phyloP scores from a whole-genome alignment of 148 eudicot genomes.

The Pharnaceum exiguum region DNA sequence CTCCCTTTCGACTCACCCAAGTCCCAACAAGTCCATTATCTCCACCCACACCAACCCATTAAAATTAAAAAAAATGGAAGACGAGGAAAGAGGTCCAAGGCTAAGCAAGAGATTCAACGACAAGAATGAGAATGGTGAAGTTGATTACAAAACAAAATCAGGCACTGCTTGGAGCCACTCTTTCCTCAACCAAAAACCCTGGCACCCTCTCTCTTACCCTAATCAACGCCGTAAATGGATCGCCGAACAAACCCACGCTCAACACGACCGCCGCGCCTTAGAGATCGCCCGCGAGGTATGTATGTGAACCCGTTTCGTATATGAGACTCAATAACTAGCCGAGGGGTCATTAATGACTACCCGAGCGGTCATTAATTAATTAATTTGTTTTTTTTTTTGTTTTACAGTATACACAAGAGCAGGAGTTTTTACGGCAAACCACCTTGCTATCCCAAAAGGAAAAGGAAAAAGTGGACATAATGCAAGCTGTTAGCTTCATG shows the following conservation, averaged over 20 bases:
- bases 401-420: conserved; percentile 92
- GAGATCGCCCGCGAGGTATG: conserved; percentile 86
- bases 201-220: conserved; percentile 99
- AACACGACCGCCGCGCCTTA: conserved; percentile 61
- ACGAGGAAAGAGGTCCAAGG: conserved; percentile 53
- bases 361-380: background rate
- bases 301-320: no score
- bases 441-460: conserved; percentile 82
- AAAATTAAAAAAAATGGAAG: conserved; percentile 50
- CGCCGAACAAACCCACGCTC: conserved; percentile 92
- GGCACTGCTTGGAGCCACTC: conserved; percentile 97
- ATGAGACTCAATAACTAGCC: no score
- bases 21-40: no score
- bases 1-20: no score
- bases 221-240: conserved; percentile 99
- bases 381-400: background rate
- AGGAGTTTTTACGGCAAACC: conserved; percentile 82
- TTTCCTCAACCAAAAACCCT: conserved; percentile 90
- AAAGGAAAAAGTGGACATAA: conserved; percentile 94
- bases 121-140: conserved; percentile 74
- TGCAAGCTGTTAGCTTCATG: conserved; percentile 99
- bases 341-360: background rate
- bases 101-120: conserved; percentile 75
- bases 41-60: no score
- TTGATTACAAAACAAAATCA: conserved; percentile 70